Evolutionary conservation across 73 alveolate species (phyloP).

Genomic region (Urostyla sp.): DNA sequence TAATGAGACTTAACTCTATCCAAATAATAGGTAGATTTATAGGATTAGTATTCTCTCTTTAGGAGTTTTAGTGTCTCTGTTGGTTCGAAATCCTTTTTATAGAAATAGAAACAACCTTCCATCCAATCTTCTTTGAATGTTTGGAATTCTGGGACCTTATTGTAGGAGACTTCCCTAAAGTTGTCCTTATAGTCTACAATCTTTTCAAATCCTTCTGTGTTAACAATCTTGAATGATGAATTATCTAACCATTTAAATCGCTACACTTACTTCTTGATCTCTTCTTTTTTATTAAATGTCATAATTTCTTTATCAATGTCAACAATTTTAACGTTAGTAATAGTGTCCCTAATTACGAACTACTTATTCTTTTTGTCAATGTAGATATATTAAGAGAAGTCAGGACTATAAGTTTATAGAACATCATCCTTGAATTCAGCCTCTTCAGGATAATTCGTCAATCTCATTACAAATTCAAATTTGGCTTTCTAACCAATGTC

Average conservation of each 20-base stretch:
- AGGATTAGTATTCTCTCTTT: background rate
- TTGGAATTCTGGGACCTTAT: constrained; percentile 12
- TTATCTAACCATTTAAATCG: background rate
- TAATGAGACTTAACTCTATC: background rate
- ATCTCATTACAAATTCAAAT: no score
- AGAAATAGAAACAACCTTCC: background rate
- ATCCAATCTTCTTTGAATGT: background rate
- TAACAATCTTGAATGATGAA: background rate
- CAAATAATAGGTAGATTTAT: background rate
- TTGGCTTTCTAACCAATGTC: no score
- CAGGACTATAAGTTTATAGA: background rate
- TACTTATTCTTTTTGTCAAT: constrained; percentile 32
- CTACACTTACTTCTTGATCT: constrained; percentile 7
- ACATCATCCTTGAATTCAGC: no score
- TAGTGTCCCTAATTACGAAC: constrained; percentile 43
- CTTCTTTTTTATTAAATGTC: background rate
- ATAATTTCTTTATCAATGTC: background rate
- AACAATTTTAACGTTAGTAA: constrained; percentile 5
- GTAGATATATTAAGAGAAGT: constrained; percentile 28
- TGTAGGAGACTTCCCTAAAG: constrained; percentile 4
- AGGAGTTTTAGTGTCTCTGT: background rate
- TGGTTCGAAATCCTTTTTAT: background rate
- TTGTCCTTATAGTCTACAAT: background rate
- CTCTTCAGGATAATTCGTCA: no score
- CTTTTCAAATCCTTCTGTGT: constrained; percentile 30